Evolutionary conservation across 1,284 basidiomycete species (phyloP), one percentile per base, ranked within the genome.

Genomic region (Apiotrichum sp.): DNA sequence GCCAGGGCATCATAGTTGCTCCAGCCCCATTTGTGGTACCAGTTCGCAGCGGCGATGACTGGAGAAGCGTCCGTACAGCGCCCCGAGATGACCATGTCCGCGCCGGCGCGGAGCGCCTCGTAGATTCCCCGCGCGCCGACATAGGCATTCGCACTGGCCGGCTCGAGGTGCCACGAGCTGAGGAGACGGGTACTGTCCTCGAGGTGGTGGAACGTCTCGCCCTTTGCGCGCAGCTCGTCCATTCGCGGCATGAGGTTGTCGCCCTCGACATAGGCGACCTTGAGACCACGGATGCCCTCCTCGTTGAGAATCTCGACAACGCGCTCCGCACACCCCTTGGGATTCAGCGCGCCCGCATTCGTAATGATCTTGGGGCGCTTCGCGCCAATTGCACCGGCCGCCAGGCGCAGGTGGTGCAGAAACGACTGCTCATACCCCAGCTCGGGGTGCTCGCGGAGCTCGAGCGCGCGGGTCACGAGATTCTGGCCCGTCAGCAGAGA

Each of bases 11-110:
- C 55, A 39, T 56, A 64, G 13, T 62, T 44, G 39, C 55, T 49
- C 56, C 60, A 59, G 2, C 31, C 13, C 66, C 66, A 68, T 7
- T 41, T 42, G 50, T 66, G 63, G 47, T 50, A 61, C 65, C 65
- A 66, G 4, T 60, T 60, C 1, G 66, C 63, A 6, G 60, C 58
- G 7, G 50, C 62, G 10, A 63, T 62, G 22, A 62, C 61, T 3
- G 62, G 61, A 10, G 61, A 62, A 1, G 65, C 65, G 39, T 66
- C 67, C 10, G 65, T 64, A 11, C 65, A 65, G 6, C 67, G 54
- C 0, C 67, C 67, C 2, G 62, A 64, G 9, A 69, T 64, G 40
- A 68, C 59, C 33, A 69, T 62, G 51, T 68, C 66, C 3, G 66
- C 64, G 16, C 67, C 67, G 7, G 53, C 56, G 13, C 46, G 33